These are phyloP conservation scores for Colletotrichum sojae DNA, from an alignment of 2,329 filamentous ascomycete genomes.

Conservation along the genomic window DNA sequence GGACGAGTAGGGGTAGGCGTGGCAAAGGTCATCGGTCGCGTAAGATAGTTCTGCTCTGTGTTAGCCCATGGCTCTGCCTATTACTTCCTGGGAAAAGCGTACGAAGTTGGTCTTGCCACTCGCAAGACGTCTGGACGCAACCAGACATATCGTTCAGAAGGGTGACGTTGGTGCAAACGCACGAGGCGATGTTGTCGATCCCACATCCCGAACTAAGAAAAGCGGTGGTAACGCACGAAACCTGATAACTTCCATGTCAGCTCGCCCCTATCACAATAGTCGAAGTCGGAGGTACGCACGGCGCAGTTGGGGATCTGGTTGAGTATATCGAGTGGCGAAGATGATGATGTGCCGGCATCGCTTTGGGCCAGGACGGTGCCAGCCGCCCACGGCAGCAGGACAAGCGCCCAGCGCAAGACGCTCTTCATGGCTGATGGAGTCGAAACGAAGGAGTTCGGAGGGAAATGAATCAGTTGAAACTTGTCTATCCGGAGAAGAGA, in stretches of 20 bases:
- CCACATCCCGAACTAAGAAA: conserved; percentile 12
- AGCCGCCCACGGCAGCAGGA: conserved; percentile 27
- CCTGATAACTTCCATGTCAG: neutral
- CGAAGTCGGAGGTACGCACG: neutral
- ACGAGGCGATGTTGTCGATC: conserved; percentile 19
- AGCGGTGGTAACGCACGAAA: conserved; percentile 7
- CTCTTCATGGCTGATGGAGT: conserved; percentile 20
- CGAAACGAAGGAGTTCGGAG: conserved; percentile 9
- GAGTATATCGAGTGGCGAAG: conserved; percentile 21
- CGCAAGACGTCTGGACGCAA: conserved; percentile 25
- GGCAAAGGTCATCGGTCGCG: conserved; percentile 20
- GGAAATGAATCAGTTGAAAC: neutral
- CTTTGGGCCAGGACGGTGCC: conserved; percentile 13
- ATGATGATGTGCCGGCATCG: neutral
- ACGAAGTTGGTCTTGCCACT: conserved; percentile 30
- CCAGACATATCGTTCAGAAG: conserved; percentile 20
- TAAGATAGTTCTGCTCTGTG: conserved; percentile 8
- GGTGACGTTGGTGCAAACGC: conserved; percentile 33
- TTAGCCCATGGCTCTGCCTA: neutral
- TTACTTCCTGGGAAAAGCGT: neutral
- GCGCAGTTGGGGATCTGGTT: conserved; percentile 26
- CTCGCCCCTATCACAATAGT: too few species aligned
- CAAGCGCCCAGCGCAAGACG: conserved; percentile 11
- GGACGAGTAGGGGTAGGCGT: conserved; percentile 14
- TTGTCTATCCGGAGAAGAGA: neutral